Percentiles rank a stretch among this genome's conserved stretches.
These are phyloP conservation scores for Tuctoria greenei DNA, from an alignment of 176 grass and related monocot species.

Conservation along the genomic window DNA sequence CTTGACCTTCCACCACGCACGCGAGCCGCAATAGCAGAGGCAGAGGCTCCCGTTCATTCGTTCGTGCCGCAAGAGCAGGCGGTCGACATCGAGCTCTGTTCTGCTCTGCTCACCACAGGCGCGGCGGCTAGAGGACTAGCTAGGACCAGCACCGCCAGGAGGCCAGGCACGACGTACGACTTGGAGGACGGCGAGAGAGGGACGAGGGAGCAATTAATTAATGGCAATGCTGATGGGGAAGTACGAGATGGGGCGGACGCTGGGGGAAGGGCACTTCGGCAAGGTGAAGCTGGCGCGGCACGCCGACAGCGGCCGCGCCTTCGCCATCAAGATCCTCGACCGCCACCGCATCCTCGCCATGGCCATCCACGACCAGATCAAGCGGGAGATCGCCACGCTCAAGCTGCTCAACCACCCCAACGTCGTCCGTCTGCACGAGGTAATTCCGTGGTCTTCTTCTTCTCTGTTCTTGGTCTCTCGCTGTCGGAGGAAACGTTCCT, in stretches of 20 bases:
- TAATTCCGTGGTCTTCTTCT: not conserved
- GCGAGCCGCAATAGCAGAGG: no score
- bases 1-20: no score
- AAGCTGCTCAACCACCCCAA: slow-evolving; percentile 84
- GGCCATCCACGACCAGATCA: slow-evolving; percentile 84
- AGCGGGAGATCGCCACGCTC: slow-evolving; percentile 75
- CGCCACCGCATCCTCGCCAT: slow-evolving; percentile 71
- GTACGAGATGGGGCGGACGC: slow-evolving; percentile 82
- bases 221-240: slow-evolving; percentile 65
- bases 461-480: not conserved
- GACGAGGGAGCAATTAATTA: no score
- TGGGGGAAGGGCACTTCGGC: slow-evolving; percentile 85
- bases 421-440: slow-evolving; percentile 73
- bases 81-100: no score
- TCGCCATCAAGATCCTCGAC: slow-evolving; percentile 98
- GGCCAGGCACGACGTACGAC: no score
- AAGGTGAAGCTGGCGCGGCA: slow-evolving; percentile 76
- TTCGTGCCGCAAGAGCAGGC: no score
- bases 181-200: no score
- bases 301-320: slow-evolving; percentile 51
- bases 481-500: not conserved
- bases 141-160: no score
- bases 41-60: no score
- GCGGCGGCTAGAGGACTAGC: no score
- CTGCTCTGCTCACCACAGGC: no score